phyloP scores from a whole-genome alignment of 2,329 filamentous ascomycete species.

The Pleoardoris graminearum region DNA sequence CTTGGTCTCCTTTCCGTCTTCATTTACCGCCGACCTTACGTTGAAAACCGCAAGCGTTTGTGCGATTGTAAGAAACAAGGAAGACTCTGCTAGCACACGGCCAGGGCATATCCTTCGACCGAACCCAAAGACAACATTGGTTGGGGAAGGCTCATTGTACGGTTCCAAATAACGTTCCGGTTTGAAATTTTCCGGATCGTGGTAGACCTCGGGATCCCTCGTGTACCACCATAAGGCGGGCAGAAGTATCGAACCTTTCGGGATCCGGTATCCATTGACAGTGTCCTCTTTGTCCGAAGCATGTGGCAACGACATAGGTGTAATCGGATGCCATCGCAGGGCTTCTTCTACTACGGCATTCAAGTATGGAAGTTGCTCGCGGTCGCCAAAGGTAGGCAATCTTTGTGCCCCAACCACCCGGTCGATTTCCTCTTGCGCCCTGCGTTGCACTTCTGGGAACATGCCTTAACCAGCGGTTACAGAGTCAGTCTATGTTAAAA shows the following conservation, averaged over 20 bases:
- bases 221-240: slow-evolving; percentile 52
- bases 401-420: slow-evolving; percentile 47
- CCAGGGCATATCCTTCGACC: slow-evolving; percentile 51
- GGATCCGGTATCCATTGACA: slow-evolving; percentile 53
- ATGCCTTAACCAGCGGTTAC: too few species aligned
- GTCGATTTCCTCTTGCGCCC: slow-evolving; percentile 52
- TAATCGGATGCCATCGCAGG: slow-evolving; percentile 59
- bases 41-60: slow-evolving; percentile 54
- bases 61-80: slow-evolving; percentile 48
- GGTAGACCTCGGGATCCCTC: slow-evolving; percentile 27
- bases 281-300: slow-evolving; percentile 48
- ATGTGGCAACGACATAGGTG: slow-evolving; percentile 56
- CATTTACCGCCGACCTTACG: slow-evolving; percentile 37
- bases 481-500: too few species aligned
- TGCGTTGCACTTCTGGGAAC: slow-evolving; percentile 51
- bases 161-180: slow-evolving; percentile 47
- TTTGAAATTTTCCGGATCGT: slow-evolving; percentile 45
- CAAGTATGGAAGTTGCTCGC: slow-evolving; percentile 55
- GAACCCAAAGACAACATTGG: slow-evolving; percentile 43
- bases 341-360: slow-evolving; percentile 60
- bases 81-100: slow-evolving; percentile 47
- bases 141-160: slow-evolving; percentile 46
- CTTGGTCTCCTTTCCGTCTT: slow-evolving; percentile 44
- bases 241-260: slow-evolving; percentile 51
- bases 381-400: slow-evolving; percentile 29